Conservation (phyloP, 2,329 filamentous ascomycete species). For the Aureobasidium sp. region DNA sequence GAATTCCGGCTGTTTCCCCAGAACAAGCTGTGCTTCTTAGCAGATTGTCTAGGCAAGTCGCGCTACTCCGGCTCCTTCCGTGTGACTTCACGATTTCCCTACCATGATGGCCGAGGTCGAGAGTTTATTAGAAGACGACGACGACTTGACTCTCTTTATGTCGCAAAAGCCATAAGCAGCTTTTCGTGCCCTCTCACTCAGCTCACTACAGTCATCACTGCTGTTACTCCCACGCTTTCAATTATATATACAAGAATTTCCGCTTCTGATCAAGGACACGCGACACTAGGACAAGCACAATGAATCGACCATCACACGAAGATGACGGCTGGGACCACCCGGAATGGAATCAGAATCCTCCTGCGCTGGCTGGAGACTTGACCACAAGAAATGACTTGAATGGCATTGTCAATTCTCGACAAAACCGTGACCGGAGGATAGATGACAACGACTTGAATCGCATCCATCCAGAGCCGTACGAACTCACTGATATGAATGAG, state of each 20-base stretch:
- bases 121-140: not conserved
- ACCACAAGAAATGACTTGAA: constrained; percentile 56
- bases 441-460: constrained; percentile 22
- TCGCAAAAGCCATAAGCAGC: not conserved
- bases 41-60: not conserved
- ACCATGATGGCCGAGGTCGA: constrained; percentile 10
- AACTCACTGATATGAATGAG: not conserved
- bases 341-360: constrained; percentile 55
- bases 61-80: not conserved
- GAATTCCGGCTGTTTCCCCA: not conserved
- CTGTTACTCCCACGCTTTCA: not conserved
- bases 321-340: constrained; percentile 41
- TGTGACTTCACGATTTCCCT: constrained; percentile 3
- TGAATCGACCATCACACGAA: constrained; percentile 58
- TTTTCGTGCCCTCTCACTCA: not conserved
- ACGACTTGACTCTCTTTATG: not conserved
- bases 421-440: constrained; percentile 37
- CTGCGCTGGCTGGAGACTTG: constrained; percentile 47
- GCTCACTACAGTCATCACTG: not conserved
- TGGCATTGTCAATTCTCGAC: constrained; percentile 49
- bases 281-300: constrained; percentile 22
- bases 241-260: not conserved
- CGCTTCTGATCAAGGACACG: constrained; percentile 1
- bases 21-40: not conserved
- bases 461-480: constrained; percentile 17